Base-by-base conservation (phyloP, 2,329 filamentous ascomycete genomes). In the Cryphonectria nitschkei region DNA sequence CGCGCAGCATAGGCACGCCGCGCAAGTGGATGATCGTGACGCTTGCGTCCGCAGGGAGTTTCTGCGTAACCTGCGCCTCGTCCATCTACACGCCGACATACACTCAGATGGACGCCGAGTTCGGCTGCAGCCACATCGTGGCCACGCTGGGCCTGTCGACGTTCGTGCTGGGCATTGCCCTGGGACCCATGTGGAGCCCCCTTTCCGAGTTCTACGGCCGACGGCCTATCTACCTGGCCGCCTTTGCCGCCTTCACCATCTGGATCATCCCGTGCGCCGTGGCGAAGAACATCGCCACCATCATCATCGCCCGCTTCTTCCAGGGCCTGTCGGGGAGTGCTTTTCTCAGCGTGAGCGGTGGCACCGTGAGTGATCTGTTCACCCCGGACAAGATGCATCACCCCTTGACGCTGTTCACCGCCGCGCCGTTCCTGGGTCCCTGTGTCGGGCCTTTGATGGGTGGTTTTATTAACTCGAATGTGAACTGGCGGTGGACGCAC, bases 71-170 rank as follows among this genome's bases (percentile, higher is more conserved):
- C 11, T 94, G 91, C 78, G 89, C 93, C 1, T 95, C 92, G 64
- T 96, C 94, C n/a, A 89, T 97, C 76, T 97, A 98, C 80, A 95
- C 94, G 0, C 89, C 89, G 16, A 96, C 93, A 0, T 98, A 97
- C 79, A 78, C 77, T 26, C 92, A 96, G 80, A 89, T 97, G 81
- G 89, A 91, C 73, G 82, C 84, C 37, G 92, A 97, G 71, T 97
- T 97, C 76, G 82, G 88, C 74, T 87, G 88, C 75, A 92, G 92
- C 0, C 86, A 88, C 69, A 84, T 93, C 65, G 86, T 97, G 34
- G 93, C 92, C 16, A 94, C 93, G 3, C 80, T 97, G 13, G 95
- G 95, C 0, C 83, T 98, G 67, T 94, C 93, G 0, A 85, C 92
- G 0, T 98, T 95, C 77, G 94, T 97, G 65, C 86, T 94, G 68